These are phyloP conservation scores for Solanum hybrid DNA, from an alignment of 305 asterid species.

Conservation along the genomic window DNA sequence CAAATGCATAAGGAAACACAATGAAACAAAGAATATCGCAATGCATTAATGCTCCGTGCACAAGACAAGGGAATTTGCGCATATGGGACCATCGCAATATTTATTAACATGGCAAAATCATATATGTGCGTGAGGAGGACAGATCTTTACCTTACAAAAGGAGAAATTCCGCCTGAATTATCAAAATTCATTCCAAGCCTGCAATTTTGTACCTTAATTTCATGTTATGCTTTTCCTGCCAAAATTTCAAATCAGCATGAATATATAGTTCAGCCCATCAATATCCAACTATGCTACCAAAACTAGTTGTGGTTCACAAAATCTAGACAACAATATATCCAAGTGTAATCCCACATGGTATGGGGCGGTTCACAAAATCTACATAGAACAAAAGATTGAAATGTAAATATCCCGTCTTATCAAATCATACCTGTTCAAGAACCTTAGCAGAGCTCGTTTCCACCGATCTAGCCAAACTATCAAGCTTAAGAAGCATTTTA, in stretches of 20 bases:
- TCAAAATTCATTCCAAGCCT: slow-evolving; percentile 19
- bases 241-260: neutral
- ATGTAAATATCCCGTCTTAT: neutral
- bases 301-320: neutral
- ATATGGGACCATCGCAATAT: neutral
- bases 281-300: neutral
- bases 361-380: neutral
- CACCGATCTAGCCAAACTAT: slow-evolving; percentile 48
- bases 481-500: slow-evolving; percentile 69
- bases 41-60: neutral
- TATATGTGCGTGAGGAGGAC: neutral
- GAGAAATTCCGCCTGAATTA: neutral
- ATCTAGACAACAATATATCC: neutral
- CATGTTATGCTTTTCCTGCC: slow-evolving; percentile 24
- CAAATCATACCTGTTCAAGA: slow-evolving; percentile 45
- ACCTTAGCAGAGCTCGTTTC: slow-evolving; percentile 54
- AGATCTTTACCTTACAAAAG: neutral
- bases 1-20: neutral
- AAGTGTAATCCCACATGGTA: neutral
- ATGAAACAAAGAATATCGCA: neutral
- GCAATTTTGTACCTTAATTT: slow-evolving; percentile 27
- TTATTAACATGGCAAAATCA: neutral
- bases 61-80: neutral
- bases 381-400: neutral
- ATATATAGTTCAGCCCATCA: neutral